Conservation (phyloP, 148 eudicot species). For the Pharnaceum exiguum region DNA sequence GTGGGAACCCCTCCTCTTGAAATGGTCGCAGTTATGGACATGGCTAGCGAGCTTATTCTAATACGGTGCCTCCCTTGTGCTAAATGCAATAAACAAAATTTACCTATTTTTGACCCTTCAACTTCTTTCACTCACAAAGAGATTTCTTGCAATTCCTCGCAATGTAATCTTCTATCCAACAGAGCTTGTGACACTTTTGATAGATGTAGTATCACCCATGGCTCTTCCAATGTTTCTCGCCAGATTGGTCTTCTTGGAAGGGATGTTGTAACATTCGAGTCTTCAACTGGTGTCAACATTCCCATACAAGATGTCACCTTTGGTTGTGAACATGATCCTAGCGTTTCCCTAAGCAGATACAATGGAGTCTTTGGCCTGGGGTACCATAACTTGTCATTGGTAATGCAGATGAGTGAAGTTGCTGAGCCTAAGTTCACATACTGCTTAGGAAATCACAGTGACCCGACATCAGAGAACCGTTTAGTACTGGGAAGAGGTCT, state of each 20-base stretch:
- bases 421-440: constrained; percentile 13
- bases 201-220: constrained; percentile 5
- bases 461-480: constrained; percentile 7
- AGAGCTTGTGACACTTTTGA: constrained; percentile 14
- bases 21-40: constrained; percentile 7
- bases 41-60: constrained; percentile 13
- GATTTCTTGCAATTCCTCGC: constrained; percentile 3
- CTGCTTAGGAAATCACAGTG: constrained; percentile 17
- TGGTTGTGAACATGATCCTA: constrained; percentile 11
- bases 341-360: not conserved
- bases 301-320: constrained; percentile 4
- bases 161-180: constrained; percentile 10
- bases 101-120: not conserved
- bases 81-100: not conserved
- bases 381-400: constrained; percentile 10
- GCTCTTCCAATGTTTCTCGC: not conserved
- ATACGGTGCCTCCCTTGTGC: not conserved
- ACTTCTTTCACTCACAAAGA: constrained; percentile 9
- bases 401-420: constrained; percentile 12
- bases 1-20: constrained; percentile 12
- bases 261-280: constrained; percentile 14
- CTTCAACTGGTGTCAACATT: constrained; percentile 6
- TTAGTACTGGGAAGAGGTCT: constrained; percentile 15
- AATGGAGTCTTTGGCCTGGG: constrained; percentile 19
- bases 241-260: constrained; percentile 15